Evolutionary conservation across 2,329 filamentous ascomycete species (phyloP).

Genomic region (Colletotrichum musicola): DNA sequence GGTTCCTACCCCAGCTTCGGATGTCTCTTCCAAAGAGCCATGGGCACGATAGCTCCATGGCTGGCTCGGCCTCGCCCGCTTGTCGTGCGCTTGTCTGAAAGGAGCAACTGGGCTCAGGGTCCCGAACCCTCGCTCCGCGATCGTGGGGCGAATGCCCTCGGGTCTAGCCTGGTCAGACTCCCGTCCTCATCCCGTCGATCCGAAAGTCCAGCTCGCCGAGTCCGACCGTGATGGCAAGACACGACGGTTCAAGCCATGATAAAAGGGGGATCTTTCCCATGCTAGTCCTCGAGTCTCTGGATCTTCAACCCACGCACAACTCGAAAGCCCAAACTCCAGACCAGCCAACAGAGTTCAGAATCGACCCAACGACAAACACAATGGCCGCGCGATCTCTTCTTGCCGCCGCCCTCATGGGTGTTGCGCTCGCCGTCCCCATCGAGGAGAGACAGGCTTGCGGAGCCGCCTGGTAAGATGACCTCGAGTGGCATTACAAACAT

Average conservation of each 20-base stretch:
- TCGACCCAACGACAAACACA: slow-evolving; percentile 3
- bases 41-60: background rate
- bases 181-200: slow-evolving; percentile 29
- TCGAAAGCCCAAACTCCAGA: background rate
- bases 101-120: slow-evolving; percentile 24
- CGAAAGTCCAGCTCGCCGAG: slow-evolving; percentile 5
- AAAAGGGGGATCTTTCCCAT: slow-evolving; percentile 16
- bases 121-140: slow-evolving; percentile 24
- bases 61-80: slow-evolving; percentile 6
- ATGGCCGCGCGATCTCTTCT: slow-evolving; percentile 37
- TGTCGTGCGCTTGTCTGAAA: slow-evolving; percentile 27
- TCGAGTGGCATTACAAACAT: background rate
- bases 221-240: background rate
- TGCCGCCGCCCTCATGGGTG: slow-evolving; percentile 37
- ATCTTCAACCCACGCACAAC: slow-evolving; percentile 4
- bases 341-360: slow-evolving; percentile 1
- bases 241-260: slow-evolving; percentile 5
- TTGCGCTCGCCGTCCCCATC: slow-evolving; percentile 55
- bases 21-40: slow-evolving; percentile 27
- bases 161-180: background rate
- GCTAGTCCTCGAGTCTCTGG: background rate
- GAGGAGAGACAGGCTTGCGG: slow-evolving; percentile 57
- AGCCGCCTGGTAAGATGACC: slow-evolving; percentile 46
- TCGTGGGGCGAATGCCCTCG: slow-evolving; percentile 10
- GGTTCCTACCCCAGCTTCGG: slow-evolving; percentile 14